Base-by-base conservation (phyloP, 2,329 filamentous ascomycete species). In the Sclerotinia subarctica region DNA sequence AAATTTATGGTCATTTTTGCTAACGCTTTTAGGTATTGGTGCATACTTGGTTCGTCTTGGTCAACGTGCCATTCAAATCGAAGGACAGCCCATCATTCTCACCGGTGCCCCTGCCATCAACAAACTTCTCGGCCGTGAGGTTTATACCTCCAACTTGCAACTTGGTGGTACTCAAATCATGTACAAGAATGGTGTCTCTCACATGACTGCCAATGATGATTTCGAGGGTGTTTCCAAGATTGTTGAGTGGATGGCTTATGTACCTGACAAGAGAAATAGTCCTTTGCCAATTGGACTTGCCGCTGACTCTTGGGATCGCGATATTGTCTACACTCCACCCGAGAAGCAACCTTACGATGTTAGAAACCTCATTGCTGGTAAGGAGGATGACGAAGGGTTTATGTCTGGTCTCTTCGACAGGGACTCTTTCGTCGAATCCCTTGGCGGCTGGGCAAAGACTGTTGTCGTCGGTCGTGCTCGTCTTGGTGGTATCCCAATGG, bases 131-230 rank as follows among this genome's bases (percentile, higher is more conserved):
- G 95, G 95, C 77, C 93, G 96, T 74, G 95, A 99, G 81, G 94
- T 99, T 42, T 99, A 99, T 84, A 97, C 95, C 32, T 98, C 95
- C 70, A 99, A 99, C 86, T 82, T 99, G 78, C 95, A 99, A 84
- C 92, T 99, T 73, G 95, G 95, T 88, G 95, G 95, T 75, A 99
- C 95, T n/a, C 95, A 99, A 82, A 99, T 99, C 86, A 99, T 99
- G 95, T 98, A 99, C 88, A 94, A 92, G 83, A 99, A 99, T 79
- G 95, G 95, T 88, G 95, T 99, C 53, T 98, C 95, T 29, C 95
- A 99, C 84, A 94, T 98, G 92, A 97, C 94, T 74, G 95, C 95
- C 76, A 91, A 90, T 74, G 94, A 99, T 77, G 95, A 99, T 82
- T 98, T 99, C 76, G 94, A 94, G 77, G 95, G 95, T 87, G 92